A percentile compares a stretch with the other conserved stretches of the same genome.
Evolutionary conservation across 768 basidiomycete genomes (phyloP).

Genomic region (Boletus eberwhitei): DNA sequence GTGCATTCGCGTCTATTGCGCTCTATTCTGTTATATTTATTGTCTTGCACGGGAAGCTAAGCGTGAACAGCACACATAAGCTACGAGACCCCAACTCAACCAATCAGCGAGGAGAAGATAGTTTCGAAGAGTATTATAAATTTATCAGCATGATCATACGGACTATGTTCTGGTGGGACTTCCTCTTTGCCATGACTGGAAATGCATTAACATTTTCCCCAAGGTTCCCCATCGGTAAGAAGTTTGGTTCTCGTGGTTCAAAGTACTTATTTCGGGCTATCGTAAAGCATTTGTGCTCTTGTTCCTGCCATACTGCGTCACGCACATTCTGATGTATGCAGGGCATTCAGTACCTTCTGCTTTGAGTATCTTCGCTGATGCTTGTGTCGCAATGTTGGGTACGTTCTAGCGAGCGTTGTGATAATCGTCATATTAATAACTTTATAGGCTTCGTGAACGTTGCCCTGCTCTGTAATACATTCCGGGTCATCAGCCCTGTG

Average conservation of each 20-base stretch:
- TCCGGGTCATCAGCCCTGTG: slow-evolving; percentile 56
- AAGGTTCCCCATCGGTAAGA: slow-evolving; percentile 62
- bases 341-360: slow-evolving; percentile 47
- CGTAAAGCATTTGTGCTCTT: slow-evolving; percentile 54
- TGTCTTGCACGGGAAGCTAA: slow-evolving; percentile 55
- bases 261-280: slow-evolving; percentile 3
- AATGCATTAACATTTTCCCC: slow-evolving; percentile 2
- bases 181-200: background rate
- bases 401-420: slow-evolving; percentile 16
- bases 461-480: slow-evolving; percentile 63
- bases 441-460: slow-evolving; percentile 61
- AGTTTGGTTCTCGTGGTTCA: background rate
- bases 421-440: background rate
- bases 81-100: slow-evolving; percentile 49
- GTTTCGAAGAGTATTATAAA: slow-evolving; percentile 49
- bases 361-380: slow-evolving; percentile 46
- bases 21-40: slow-evolving; percentile 63
- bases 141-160: slow-evolving; percentile 61
- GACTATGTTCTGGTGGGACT: slow-evolving; percentile 66
- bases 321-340: slow-evolving; percentile 45
- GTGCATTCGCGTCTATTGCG: slow-evolving; percentile 50
- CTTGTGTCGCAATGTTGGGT: slow-evolving; percentile 56
- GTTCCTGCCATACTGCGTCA: slow-evolving; percentile 57
- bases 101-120: slow-evolving; percentile 43
- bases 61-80: slow-evolving; percentile 48